A percentile compares a stretch with the other conserved stretches of the same genome.
phyloP scores from a whole-genome alignment of 2,329 filamentous ascomycete species.

The Aspergillus tanneri region DNA sequence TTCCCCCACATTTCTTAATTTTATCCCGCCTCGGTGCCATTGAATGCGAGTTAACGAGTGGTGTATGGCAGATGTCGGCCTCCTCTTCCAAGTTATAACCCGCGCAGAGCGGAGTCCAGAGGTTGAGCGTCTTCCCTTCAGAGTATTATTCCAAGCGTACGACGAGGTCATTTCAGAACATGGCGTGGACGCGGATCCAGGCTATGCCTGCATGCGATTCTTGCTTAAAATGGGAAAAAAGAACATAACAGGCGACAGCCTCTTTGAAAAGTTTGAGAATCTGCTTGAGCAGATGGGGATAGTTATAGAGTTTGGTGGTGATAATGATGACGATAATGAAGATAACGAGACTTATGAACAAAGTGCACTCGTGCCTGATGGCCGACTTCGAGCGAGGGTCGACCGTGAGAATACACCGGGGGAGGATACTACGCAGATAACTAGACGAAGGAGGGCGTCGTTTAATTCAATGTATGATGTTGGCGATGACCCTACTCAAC shows the following conservation, averaged over 20 bases:
- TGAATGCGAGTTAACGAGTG: background rate
- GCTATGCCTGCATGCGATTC: constrained; percentile 73
- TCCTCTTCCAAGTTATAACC: constrained; percentile 73
- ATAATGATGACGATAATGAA: constrained; percentile 32
- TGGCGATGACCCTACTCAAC: constrained; percentile 52
- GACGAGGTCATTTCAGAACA: constrained; percentile 70
- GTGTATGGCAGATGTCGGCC: constrained; percentile 65
- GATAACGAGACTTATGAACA: constrained; percentile 31
- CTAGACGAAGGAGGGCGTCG: constrained; percentile 51
- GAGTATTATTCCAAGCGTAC: constrained; percentile 78
- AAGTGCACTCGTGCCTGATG: constrained; percentile 24
- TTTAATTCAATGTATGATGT: constrained; percentile 55
- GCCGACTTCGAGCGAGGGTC: constrained; percentile 20
- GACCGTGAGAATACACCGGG: constrained; percentile 20
- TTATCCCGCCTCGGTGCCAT: background rate
- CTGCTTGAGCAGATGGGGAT: constrained; percentile 70
- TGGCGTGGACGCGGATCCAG: constrained; percentile 69
- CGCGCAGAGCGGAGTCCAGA: constrained; percentile 67
- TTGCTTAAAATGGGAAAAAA: constrained; percentile 73
- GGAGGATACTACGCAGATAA: constrained; percentile 32
- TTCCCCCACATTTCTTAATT: too few relatives aligned
- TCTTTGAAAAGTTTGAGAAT: constrained; percentile 69
- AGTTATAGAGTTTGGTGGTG: constrained; percentile 60
- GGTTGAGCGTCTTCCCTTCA: constrained; percentile 66
- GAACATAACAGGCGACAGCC: constrained; percentile 53